Conservation (phyloP, 495 filamentous ascomycete species). For the Aspergillus steynii region DNA sequence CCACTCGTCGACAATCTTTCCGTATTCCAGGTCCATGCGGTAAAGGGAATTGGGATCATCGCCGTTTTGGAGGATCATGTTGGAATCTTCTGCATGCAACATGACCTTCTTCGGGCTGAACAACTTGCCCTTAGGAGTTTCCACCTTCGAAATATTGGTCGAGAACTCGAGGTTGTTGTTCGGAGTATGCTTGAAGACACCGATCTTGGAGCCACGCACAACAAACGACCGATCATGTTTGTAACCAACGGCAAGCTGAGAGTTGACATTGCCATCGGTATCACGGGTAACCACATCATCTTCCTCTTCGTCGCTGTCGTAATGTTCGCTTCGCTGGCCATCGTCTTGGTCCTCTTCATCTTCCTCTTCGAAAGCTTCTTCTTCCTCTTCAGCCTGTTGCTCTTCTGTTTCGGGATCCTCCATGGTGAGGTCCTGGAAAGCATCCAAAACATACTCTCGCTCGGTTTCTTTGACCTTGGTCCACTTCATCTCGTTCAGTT, state of each 20-base stretch:
- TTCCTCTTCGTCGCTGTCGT: conserved; percentile 88
- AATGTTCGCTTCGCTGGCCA: conserved; percentile 72
- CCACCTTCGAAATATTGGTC: conserved; percentile 96
- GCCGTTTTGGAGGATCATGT: conserved; percentile 87
- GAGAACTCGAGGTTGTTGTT: conserved; percentile 94
- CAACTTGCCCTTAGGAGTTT: conserved; percentile 80
- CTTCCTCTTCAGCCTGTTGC: conserved; percentile 62
- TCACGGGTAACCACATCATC: conserved; percentile 75
- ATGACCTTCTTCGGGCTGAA: conserved; percentile 98
- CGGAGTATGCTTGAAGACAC: conserved; percentile 94
- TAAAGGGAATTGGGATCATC: conserved; percentile 89
- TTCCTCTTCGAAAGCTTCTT: conserved; percentile 63
- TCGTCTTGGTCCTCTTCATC: conserved; percentile 63
- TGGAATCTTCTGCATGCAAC: conserved; percentile 89
- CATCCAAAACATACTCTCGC: conserved; percentile 89
- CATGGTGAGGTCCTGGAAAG: conserved; percentile 93
- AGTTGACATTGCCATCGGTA: conserved; percentile 85
- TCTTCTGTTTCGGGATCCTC: conserved; percentile 67
- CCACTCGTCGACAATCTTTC: conserved; percentile 99
- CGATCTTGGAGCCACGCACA: conserved; percentile 94
- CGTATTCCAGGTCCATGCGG: conserved; percentile 96
- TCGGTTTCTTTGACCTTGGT: conserved; percentile 87
- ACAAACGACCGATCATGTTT: conserved; percentile 98
- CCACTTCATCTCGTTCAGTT: conserved; percentile 95
- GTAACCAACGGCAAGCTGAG: conserved; percentile 95